Evolutionary conservation across 75 land plant species (phyloP), one percentile per base, ranked within the genome.

Genomic region (Sequoia sempervirens): DNA sequence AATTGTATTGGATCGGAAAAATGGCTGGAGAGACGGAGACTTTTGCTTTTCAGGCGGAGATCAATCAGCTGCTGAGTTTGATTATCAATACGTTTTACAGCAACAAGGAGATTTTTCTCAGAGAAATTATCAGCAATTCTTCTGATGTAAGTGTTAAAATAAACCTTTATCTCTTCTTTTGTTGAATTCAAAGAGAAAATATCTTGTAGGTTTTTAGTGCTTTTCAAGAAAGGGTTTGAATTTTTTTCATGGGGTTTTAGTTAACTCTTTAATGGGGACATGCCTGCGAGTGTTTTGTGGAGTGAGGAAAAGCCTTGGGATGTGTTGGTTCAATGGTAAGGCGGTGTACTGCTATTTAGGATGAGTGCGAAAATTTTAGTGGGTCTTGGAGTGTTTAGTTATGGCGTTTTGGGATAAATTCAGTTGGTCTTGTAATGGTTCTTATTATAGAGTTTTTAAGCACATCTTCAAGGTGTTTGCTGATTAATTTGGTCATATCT

Each of bases 21-120:
- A 82, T 82, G 87, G 87, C 64, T 14, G 86, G 81, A 9, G 87
- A 86, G 5, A 84, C 80, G 20, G 87, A 86, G 26, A 84, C 85
- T 26, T 86, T 86, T 50, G 87, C 86, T 23, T 86, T 86, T 34
- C 87, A 86, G 86, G 87, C 87, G 9, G 87, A 86, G 82, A 86
- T 86, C 72, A 86, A 84, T 30, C 87, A 86, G 82, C 72, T 86
- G n/a, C 86, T 86, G 69, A 86, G 90, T 85, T 52, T 89, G 75
- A 89, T 89, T 82, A 87, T 89, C 90, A 89, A 86, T 81, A 86
- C 87, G 3, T 84, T 86, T 86, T 86, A 86, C 82, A 87, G 92
- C 85, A 93, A 93, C 88, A 93, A 93, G 92, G 95, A 93, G 87
- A 92, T 93, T 82, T 93, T 93, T 70, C 86, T 93, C 17, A 89